Base-by-base conservation (phyloP, 2,329 filamentous ascomycete genomes). In the Hansfordia pulvinata region DNA sequence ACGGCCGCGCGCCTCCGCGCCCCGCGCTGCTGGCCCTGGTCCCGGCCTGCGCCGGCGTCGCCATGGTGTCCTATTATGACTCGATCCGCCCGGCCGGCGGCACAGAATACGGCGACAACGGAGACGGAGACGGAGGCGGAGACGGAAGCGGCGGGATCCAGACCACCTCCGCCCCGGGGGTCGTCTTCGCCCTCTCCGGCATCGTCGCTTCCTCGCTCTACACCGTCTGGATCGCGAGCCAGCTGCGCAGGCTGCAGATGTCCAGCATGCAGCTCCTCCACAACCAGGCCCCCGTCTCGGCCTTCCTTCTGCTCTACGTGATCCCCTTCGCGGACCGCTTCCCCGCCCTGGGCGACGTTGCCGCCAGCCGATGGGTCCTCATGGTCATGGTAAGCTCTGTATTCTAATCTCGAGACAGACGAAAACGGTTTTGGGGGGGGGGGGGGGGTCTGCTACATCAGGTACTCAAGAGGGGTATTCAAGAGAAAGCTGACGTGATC, bases 191-290 rank as follows among this genome's bases (percentile, higher is more conserved):
- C 14, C 66, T 79, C 29, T 40, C 51, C 2, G 74, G 74, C 26
- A 72, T 79, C 8, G 60, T 76, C 27, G 71, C 72, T 10, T 76
- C 69, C 17, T 72, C 71, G 2, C 49, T 79, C 10, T 80, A 80
- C 47, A 79, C 74, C 0, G 67, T 79, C 32, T 77, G 71, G 70
- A 76, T 79, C 41, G 62, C 66, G 27, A 65, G 62, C 40, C 78
- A 73, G 42, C 70, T 77, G 45, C 63, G 68, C 34, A 75, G 69
- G 47, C 58, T 78, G 13, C 60, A 72, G 33, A 70, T 78, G 53
- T 67, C 63, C 36, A 77, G 71, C 49, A 74, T 76, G 64, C 76
- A 80, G 52, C 53, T 81, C 17, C 58, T 81, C 8, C 69, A 70
- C 51, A 78, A 76, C 47, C 74, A 79, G 48, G 69, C 74, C 2